phyloP scores from a whole-genome alignment of 768 basidiomycete genomes.

The Leccinellum rugosiceps region DNA sequence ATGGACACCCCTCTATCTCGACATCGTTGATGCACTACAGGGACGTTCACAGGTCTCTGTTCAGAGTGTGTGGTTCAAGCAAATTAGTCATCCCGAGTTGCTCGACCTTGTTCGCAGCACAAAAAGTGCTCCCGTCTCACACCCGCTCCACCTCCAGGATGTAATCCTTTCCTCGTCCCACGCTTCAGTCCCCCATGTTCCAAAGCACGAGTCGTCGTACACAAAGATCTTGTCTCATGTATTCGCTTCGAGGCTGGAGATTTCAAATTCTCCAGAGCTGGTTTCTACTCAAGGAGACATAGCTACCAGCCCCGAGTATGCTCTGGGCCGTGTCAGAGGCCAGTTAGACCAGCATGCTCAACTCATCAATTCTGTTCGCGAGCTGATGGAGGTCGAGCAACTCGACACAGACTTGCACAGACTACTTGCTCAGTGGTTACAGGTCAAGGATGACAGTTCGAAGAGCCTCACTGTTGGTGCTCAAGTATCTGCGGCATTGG shows the following conservation, averaged over 20 bases:
- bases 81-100: slow-evolving; percentile 44
- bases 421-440: slow-evolving; percentile 76
- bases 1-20: slow-evolving; percentile 86
- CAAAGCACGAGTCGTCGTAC: slow-evolving; percentile 89
- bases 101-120: slow-evolving; percentile 48
- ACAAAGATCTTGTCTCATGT: slow-evolving; percentile 82
- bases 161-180: slow-evolving; percentile 27
- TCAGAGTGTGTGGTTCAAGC: slow-evolving; percentile 58
- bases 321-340: slow-evolving; percentile 86
- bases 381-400: slow-evolving; percentile 53
- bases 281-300: slow-evolving; percentile 65
- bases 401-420: slow-evolving; percentile 59
- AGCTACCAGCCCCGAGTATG: slow-evolving; percentile 92
- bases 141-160: slow-evolving; percentile 44
- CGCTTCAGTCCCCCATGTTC: slow-evolving; percentile 56
- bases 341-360: slow-evolving; percentile 72
- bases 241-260: slow-evolving; percentile 74
- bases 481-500: slow-evolving; percentile 51
- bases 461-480: slow-evolving; percentile 61
- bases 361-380: slow-evolving; percentile 61
- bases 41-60: slow-evolving; percentile 52
- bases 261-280: slow-evolving; percentile 84
- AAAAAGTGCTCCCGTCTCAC: slow-evolving; percentile 33
- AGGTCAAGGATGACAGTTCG: slow-evolving; percentile 64
- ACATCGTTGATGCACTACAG: slow-evolving; percentile 72